phyloP scores from a whole-genome alignment of 345 rosid species.

The Camelina hispida region DNA sequence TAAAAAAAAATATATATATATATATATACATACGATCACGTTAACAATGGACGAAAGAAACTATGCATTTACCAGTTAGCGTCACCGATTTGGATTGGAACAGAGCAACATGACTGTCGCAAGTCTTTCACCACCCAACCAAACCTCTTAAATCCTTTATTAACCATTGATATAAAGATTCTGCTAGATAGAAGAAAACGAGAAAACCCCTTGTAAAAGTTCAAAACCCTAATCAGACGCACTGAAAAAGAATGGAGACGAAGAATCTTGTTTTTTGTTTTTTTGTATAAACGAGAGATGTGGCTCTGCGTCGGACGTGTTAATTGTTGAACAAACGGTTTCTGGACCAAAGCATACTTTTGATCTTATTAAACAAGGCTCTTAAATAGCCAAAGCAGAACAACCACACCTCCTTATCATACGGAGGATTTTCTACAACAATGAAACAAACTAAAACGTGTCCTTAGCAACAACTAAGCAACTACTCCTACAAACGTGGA shows the following conservation, averaged over 20 bases:
- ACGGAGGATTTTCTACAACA: no score
- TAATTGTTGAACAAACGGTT: no score
- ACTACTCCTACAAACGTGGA: no score
- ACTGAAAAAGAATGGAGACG: not conserved
- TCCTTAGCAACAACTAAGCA: no score
- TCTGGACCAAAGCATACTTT: no score
- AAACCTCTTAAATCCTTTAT: not conserved
- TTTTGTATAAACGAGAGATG: not conserved
- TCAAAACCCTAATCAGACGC: constrained; percentile 1
- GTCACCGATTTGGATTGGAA: not conserved
- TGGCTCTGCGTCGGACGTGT: no score
- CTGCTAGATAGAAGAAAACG: not conserved
- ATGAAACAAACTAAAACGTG: no score
- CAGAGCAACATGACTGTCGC: not conserved
- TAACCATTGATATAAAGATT: not conserved
- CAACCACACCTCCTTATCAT: no score
- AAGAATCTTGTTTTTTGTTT: not conserved
- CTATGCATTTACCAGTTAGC: not conserved
- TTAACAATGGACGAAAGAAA: not conserved
- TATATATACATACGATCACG: not conserved
- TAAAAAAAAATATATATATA: no score
- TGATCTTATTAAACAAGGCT: no score
- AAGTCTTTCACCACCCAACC: not conserved
- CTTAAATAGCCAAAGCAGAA: no score
- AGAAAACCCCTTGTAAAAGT: not conserved